These are phyloP conservation scores for Viridothelium virens DNA, from an alignment of 495 filamentous ascomycete genomes.

Conservation along the genomic window DNA sequence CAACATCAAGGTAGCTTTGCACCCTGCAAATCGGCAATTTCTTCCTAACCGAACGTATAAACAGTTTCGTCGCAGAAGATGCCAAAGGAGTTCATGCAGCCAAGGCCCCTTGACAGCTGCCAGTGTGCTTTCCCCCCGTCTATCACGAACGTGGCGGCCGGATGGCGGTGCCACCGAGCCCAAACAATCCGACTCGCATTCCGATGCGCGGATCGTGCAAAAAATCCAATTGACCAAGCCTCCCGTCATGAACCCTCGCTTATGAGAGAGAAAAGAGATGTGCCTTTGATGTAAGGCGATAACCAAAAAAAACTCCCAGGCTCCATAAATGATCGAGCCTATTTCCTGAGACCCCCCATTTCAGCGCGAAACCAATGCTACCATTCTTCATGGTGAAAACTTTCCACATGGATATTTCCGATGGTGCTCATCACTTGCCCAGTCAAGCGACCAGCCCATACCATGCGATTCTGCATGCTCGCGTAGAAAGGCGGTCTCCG, in stretches of 20 bases:
- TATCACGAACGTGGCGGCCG: constrained; percentile 6
- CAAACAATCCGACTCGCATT: not conserved
- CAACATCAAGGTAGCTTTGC: constrained; percentile 5
- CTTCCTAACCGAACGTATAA: constrained; percentile 5
- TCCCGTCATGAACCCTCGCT: not conserved
- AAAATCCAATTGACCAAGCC: not conserved
- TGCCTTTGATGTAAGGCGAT: not conserved
- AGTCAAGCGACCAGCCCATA: not conserved
- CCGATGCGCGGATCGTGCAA: not conserved
- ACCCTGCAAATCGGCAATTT: not conserved
- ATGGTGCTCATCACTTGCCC: not conserved
- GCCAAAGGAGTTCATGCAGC: not conserved
- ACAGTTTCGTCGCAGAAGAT: not conserved
- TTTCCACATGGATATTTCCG: not conserved
- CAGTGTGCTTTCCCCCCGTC: not conserved
- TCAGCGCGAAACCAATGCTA: not conserved
- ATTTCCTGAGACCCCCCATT: not conserved
- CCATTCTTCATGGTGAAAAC: not conserved
- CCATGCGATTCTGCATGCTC: not conserved
- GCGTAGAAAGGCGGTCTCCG: not conserved
- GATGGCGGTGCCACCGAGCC: not conserved
- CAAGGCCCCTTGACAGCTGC: not conserved
- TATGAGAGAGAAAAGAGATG: not conserved
- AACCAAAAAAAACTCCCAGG: constrained; percentile 5
- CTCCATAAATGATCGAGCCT: not conserved